Base-by-base conservation (phyloP, 495 filamentous ascomycete genomes). In the Durotheca rogersii region DNA sequence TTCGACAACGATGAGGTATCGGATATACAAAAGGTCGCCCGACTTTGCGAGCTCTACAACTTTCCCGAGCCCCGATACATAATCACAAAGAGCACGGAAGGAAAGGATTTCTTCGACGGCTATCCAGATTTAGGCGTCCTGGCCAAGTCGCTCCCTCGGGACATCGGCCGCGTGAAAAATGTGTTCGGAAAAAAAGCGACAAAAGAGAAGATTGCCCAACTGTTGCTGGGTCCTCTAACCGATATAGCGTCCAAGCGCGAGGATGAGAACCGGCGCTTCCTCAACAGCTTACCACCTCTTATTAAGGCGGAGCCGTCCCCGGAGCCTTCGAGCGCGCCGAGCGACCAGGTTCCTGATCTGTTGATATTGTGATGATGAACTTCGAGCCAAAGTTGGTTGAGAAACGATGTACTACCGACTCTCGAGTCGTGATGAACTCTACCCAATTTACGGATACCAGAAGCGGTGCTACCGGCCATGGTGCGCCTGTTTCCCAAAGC, bases 171-270 rank as follows among this genome's bases (percentile, higher is more conserved):
- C 3, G 65, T 70, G 14, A 17, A 44, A 2, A 38, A 53, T 4
- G 52, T 69, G 20, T 57, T 60, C 9, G 46, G 57, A 5, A 62
- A 42, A 47, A 62, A 52, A 33, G 20, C 30, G 1, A 56, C 65
- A 7, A 67, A 50, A 36, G 65, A 69, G 41, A 51, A 20, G 44
- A 52, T 71, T 6, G 70, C 67, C 2, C 62, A 70, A 48, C 31
- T 62, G 42, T 41, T 67, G 30, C 30, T 67, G 6, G 41, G 9
- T 15, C 54, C 47, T 41, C n/a, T 68, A 18, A 9, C 57, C 17
- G 10, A 41, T 16, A 38, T 66, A 33, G 47, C 40, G 16, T 35
- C 21, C 16, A 17, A 43, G 16, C 47, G 63, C 33, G 32, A 35
- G 5, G 46, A 30, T 7, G 14, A 16, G 31, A 19, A 44, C 4